Percentiles rank a stretch among this genome's conserved stretches.
Evolutionary conservation across 345 rosid species (phyloP).

Genomic region (Litchi chinensis): DNA sequence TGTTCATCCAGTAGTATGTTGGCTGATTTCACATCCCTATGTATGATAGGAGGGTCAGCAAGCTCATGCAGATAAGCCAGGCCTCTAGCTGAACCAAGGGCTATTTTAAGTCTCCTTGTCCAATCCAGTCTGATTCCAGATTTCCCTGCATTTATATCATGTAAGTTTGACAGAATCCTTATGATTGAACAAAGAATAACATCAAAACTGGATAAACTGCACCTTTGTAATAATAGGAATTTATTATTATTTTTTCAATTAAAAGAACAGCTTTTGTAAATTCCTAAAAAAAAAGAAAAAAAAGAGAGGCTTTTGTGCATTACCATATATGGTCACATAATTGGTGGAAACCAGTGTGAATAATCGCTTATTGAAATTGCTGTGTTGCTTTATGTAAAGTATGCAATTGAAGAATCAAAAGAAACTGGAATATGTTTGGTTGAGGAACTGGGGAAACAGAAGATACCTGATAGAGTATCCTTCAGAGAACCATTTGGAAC

Average conservation of each 20-base stretch:
- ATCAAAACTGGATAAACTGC: neutral
- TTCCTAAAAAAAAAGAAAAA: no score
- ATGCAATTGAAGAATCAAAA: neutral
- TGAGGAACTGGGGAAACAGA: neutral
- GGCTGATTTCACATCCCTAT: slow-evolving; percentile 77
- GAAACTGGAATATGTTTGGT: neutral
- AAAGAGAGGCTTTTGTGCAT: neutral
- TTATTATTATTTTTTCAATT: no score
- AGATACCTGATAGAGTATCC: slow-evolving; percentile 66
- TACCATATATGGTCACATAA: no score
- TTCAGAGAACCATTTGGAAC: slow-evolving; percentile 62
- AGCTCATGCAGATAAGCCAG: slow-evolving; percentile 84
- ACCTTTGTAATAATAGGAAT: neutral
- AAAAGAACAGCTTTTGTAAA: neutral
- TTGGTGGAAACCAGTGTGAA: neutral
- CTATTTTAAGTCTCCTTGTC: slow-evolving; percentile 71
- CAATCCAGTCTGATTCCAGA: slow-evolving; percentile 74
- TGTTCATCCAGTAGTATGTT: slow-evolving; percentile 77
- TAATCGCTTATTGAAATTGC: neutral
- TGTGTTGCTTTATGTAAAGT: neutral
- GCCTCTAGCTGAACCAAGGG: slow-evolving; percentile 81
- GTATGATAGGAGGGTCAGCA: slow-evolving; percentile 89
- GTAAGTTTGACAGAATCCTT: neutral
- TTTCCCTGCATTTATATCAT: slow-evolving; percentile 49
- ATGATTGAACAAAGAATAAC: neutral